Evolutionary conservation across 805 yeast species (phyloP), one percentile per base, ranked within the genome.

Genomic region (Dipodascus albidus): DNA sequence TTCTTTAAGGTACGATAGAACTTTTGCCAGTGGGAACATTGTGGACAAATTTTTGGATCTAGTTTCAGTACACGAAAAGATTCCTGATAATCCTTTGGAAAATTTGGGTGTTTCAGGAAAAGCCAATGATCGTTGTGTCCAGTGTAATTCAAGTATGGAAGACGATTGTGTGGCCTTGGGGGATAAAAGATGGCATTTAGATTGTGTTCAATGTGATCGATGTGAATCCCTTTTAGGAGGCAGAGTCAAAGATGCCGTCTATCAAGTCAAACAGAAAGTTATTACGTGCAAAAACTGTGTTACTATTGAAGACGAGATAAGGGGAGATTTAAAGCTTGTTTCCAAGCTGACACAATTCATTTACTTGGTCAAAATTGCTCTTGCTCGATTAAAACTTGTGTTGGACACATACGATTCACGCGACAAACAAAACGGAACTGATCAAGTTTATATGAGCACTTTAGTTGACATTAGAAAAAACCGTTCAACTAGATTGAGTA

Each of bases 311-410:
- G 44, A 38, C n/a, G 44, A 38, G 17, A 38, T 38, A 11, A 11
- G 44, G 20, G 44, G n/a, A 4, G 44, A 38, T 38, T 82, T 88
- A 63, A 75, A 71, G 50, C 61, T 68, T 17, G 82, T 89, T 1
- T 76, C 87, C 3, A 82, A 81, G 55, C 75, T 88, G 50, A 68
- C 79, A 17, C 98, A 93, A 67, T 76, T 89, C 62, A 74, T 83
- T 20, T 87, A 81, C 64, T 70, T 93, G 49, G 71, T 90, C 59
- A 84, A 86, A 62, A 89, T 93, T 57, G 98, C 98, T 0, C 72
- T 90, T 50, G 79, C 85, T 2, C 74, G 96, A 54, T 85, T 62
- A 3, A 58, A 60, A 50, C 57, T 68, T 85, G 42, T 81, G 70
- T 62, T 68, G 22, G 57, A 58, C 21, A 61, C 63, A 17, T 62